Evolutionary conservation across 2,329 filamentous ascomycete species (phyloP).

Genomic region (Ceratocystiopsis sp.): DNA sequence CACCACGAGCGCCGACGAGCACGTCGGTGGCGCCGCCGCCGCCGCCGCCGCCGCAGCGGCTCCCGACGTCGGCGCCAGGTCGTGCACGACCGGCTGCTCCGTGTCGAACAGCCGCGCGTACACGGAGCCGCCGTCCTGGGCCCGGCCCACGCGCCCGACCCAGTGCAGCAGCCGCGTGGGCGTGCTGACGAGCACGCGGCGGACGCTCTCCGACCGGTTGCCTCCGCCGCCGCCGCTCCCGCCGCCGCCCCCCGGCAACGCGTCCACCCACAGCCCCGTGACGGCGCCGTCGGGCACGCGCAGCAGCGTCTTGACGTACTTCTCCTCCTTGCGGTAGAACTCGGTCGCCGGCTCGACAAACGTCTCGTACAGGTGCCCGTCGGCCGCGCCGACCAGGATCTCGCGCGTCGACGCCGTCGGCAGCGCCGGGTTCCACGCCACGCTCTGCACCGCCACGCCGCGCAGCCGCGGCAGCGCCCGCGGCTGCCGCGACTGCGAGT

Average conservation of each 20-base stretch:
- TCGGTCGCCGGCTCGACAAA: constrained; percentile 90
- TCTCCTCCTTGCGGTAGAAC: constrained; percentile 90
- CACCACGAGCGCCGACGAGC: constrained; percentile 48
- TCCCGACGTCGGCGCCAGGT: constrained; percentile 41
- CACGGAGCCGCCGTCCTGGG: constrained; percentile 61
- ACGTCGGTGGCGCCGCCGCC: constrained; percentile 26
- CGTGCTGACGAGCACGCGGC: constrained; percentile 67
- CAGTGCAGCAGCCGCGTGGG: constrained; percentile 66
- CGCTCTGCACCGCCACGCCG: constrained; percentile 70
- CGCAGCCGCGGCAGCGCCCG: constrained; percentile 68
- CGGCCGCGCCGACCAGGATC: constrained; percentile 79
- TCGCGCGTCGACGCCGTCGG: constrained; percentile 90
- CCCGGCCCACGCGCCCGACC: constrained; percentile 56
- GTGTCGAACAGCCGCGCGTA: constrained; percentile 79
- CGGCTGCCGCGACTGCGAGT: constrained; percentile 81
- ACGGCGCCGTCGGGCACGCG: constrained; percentile 69
- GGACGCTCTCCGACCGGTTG: constrained; percentile 37
- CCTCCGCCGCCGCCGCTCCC: too few relatives aligned
- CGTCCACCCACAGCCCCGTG: constrained; percentile 73
- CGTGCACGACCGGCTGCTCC: constrained; percentile 63
- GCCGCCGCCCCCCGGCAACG: constrained; percentile 31
- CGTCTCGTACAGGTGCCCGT: constrained; percentile 87
- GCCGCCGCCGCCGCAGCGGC: constrained; percentile 13
- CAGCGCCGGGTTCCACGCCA: constrained; percentile 88
- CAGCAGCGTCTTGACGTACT: constrained; percentile 72